Percentiles rank a stretch among this genome's conserved stretches.
Evolutionary conservation across 257 asterid genomes (phyloP).

Genomic region (Scutellaria barbata): DNA sequence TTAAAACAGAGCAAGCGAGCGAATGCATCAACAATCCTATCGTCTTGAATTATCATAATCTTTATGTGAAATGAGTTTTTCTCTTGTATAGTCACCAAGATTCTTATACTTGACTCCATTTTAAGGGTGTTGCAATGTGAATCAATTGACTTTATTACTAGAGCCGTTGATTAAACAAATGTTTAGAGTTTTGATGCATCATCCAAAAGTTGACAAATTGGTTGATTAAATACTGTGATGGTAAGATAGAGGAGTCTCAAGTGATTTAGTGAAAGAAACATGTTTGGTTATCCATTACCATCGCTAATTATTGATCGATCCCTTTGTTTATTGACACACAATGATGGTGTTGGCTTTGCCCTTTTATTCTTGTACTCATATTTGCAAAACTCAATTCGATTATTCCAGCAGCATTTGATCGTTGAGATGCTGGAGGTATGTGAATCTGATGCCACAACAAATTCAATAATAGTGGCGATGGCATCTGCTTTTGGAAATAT

Average conservation of each 20-base stretch:
- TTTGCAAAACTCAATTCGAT: no score
- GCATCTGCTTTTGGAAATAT: slow-evolving; percentile 25
- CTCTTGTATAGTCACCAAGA: slow-evolving; percentile 21
- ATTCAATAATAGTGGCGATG: neutral
- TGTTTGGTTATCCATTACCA: slow-evolving; percentile 9
- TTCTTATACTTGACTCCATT: neutral
- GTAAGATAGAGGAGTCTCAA: no score
- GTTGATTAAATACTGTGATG: no score
- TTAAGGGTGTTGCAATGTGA: slow-evolving; percentile 1
- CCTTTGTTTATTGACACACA: no score
- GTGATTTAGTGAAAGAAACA: neutral
- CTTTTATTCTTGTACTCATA: no score
- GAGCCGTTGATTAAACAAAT: neutral
- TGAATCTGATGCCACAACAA: no score
- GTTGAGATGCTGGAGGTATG: no score
- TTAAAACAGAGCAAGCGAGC: neutral
- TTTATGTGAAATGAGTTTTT: slow-evolving; percentile 11
- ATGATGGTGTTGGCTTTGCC: no score
- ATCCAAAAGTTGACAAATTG: no score
- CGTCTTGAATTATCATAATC: slow-evolving; percentile 6
- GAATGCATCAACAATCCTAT: slow-evolving; percentile 13
- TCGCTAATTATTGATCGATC: neutral
- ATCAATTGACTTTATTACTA: neutral
- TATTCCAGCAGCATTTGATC: no score
- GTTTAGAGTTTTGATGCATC: neutral